Conservation (phyloP, 306 rosid genomes). For the Pterocarpus santalinus region DNA sequence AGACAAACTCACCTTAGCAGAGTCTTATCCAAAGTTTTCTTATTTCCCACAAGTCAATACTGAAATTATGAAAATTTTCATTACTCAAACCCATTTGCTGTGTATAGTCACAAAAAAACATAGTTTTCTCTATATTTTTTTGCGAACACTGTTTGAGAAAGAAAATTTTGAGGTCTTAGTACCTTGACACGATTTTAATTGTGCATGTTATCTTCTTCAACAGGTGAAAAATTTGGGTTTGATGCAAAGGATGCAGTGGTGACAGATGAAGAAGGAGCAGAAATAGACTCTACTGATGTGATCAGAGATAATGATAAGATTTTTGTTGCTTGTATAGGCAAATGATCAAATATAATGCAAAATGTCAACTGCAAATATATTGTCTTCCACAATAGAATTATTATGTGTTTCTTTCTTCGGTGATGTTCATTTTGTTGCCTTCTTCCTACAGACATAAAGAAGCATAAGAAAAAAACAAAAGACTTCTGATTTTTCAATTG, state of each 20-base stretch:
- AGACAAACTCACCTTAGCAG: no score
- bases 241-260: constrained; percentile 62
- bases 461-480: background rate
- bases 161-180: background rate
- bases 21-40: no score
- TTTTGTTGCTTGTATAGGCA: constrained; percentile 56
- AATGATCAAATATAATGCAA: constrained; percentile 22
- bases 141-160: constrained; percentile 8
- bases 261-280: constrained; percentile 83
- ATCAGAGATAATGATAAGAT: constrained; percentile 90
- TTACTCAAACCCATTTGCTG: no score
- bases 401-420: background rate
- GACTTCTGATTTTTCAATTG: background rate
- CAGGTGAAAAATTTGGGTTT: constrained; percentile 77
- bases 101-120: background rate
- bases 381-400: constrained; percentile 2
- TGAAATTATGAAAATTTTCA: background rate
- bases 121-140: background rate
- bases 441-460: constrained; percentile 16
- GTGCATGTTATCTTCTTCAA: constrained; percentile 31
- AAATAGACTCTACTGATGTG: constrained; percentile 77
- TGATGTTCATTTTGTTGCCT: constrained; percentile 18
- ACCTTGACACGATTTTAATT: constrained; percentile 1
- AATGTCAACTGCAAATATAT: constrained; percentile 39
- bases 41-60: constrained; percentile 2